These are phyloP conservation scores for Aspergillus udagawae DNA, from an alignment of 2,329 filamentous ascomycete species.

Conservation along the genomic window DNA sequence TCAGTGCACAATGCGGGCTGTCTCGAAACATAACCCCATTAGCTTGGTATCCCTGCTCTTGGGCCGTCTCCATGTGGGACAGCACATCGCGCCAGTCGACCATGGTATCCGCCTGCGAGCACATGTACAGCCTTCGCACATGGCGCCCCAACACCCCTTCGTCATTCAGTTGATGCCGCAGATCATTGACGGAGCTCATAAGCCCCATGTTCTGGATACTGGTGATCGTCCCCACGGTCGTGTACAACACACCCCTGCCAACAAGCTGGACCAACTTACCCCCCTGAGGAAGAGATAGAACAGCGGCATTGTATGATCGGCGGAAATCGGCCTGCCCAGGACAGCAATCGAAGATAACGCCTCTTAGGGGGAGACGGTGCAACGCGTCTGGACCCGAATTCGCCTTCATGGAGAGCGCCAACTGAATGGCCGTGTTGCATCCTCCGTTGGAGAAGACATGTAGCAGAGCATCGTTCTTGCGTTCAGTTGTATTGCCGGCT, in stretches of 20 bases:
- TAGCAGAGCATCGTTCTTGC: conserved; percentile 7
- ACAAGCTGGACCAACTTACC: background rate
- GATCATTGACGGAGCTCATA: conserved; percentile 3
- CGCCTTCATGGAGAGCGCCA: conserved; percentile 17
- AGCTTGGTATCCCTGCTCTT: conserved; percentile 1
- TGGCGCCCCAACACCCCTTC: background rate
- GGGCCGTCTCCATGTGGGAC: conserved; percentile 8
- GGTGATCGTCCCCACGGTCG: conserved; percentile 5
- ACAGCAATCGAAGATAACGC: conserved; percentile 20
- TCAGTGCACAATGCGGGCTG: conserved; percentile 11
- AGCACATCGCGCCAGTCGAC: conserved; percentile 7
- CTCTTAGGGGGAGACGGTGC: conserved; percentile 6
- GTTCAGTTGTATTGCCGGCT: background rate
- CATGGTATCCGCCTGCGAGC: conserved; percentile 8
- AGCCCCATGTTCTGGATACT: conserved; percentile 6
- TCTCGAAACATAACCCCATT: conserved; percentile 3
- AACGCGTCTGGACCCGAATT: conserved; percentile 1
- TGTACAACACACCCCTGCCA: conserved; percentile 5
- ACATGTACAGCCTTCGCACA: conserved; percentile 10
- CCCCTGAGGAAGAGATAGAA: conserved; percentile 4
- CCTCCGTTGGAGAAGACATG: conserved; percentile 24
- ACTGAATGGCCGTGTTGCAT: conserved; percentile 15
- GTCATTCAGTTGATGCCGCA: conserved; percentile 10
- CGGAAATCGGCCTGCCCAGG: conserved; percentile 16
- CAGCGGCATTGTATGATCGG: conserved; percentile 14